Percentiles rank a stretch among this genome's conserved stretches.
Conservation (phyloP, 441 rosid species). For the Populus hybrid region DNA sequence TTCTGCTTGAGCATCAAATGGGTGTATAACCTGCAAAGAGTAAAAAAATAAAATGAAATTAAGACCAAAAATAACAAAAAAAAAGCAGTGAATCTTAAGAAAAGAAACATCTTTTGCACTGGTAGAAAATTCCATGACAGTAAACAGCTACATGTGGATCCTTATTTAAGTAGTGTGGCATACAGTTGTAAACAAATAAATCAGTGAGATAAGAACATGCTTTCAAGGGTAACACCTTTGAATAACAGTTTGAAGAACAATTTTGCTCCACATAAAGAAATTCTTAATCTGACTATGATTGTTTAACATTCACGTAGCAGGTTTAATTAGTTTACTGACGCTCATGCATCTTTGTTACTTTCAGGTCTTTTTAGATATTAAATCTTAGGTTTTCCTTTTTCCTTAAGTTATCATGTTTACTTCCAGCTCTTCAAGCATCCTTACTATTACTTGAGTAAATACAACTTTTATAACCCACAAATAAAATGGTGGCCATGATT, state of each 20-base stretch:
- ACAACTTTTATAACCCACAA: neutral
- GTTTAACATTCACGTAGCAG: neutral
- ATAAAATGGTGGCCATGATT: neutral
- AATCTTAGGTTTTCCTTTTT: neutral
- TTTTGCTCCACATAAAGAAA: neutral
- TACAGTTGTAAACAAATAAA: neutral
- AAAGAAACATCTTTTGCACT: neutral
- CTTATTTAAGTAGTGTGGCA: neutral
- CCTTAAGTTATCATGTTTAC: neutral
- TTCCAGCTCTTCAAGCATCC: neutral
- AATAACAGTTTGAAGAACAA: neutral
- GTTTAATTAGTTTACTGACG: neutral
- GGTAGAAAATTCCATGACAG: neutral
- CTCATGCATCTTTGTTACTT: neutral
- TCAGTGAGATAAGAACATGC: neutral
- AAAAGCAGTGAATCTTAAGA: neutral
- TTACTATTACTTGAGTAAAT: neutral
- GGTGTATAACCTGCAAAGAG: slow-evolving; percentile 64
- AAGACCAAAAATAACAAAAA: slow-evolving; percentile 2
- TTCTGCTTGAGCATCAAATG: slow-evolving; percentile 87
- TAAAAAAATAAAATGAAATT: neutral
- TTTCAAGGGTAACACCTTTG: neutral
- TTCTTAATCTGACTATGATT: neutral
- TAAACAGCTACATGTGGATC: too few species aligned
- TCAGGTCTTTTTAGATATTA: neutral